Base-by-base conservation (phyloP, 1,284 basidiomycete genomes). In the Agroathelia rolfsii region DNA sequence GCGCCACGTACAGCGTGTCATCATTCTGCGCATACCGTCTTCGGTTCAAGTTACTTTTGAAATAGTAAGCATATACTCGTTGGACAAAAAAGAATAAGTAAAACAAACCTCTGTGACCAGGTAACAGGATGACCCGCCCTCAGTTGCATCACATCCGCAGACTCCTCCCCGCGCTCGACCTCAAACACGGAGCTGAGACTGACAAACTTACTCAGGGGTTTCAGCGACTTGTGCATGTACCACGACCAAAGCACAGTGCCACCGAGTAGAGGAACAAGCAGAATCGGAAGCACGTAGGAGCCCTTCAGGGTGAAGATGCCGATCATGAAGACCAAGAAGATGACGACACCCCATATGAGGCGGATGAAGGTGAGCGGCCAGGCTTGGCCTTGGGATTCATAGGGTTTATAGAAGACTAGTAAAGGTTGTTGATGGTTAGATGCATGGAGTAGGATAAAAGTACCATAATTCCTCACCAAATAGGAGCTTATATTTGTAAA, bases 401-500 rank as follows among this genome's bases (percentile, higher is more conserved):
- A 94, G 0, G 89, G 87, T 50, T 89, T 90, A 61, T 90, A 90
- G 57, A 90, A 89, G 3, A 92, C 87, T 87, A 43, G 2, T 30
- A 30, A 17, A 32, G 16, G 14, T 3, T 41, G 32, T 26, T 32
- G 24, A 10, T 32, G 8, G 3, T 12, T 19, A 25, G 16, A 41
- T n/a, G n/a, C n/a, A n/a, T 28, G 6, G 25, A 18, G 18, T 6
- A 25, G 33, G 16, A 12, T 12, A n/a, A n/a, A n/a, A n/a, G n/a
- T n/a, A n/a, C n/a, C n/a, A 23, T 3, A 15, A n/a, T 3, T 9
- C 56, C 82, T 41, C 36, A 89, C 89, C 85, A 49, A 95, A 95
- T 2, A 96, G 64, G 3, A 96, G 69, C 52, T 96, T 94, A 62
- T 96, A 96, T 64, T 98, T 98, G 72, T 94, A 96, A 3, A 96